These are phyloP conservation scores for Jaltomata sinuosa DNA, from an alignment of 257 asterid genomes.

Conservation along the genomic window DNA sequence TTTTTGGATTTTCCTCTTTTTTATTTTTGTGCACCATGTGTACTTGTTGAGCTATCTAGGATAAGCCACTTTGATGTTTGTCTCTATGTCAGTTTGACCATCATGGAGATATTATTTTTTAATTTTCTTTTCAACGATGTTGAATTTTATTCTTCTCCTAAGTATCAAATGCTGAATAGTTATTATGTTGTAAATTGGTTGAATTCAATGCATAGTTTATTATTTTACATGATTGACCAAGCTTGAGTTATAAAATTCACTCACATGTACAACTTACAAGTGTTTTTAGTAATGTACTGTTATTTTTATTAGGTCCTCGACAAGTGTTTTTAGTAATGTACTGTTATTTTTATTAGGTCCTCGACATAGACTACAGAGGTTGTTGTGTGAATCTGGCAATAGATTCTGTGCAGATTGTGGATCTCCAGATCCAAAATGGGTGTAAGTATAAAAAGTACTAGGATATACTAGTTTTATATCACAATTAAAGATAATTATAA, in stretches of 20 bases:
- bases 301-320: constrained; percentile 37
- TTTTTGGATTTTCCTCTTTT: not conserved
- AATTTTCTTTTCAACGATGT: not conserved
- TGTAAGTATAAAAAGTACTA: constrained; percentile 39
- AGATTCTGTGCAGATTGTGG: constrained; percentile 87
- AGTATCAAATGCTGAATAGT: not conserved
- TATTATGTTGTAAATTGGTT: not conserved
- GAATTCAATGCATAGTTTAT: not conserved
- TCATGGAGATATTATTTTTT: not conserved
- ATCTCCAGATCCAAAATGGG: constrained; percentile 92
- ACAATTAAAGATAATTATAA: not conserved
- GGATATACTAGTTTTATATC: not conserved
- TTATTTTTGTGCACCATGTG: not conserved
- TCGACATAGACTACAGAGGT: constrained; percentile 48
- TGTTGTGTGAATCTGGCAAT: constrained; percentile 60
- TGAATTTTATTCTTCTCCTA: not conserved
- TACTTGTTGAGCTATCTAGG: not conserved
- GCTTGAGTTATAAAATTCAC: not conserved
- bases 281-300: not conserved
- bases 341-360: constrained; percentile 35
- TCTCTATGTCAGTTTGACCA: not conserved
- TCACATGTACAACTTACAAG: not conserved
- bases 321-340: not conserved
- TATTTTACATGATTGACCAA: not conserved
- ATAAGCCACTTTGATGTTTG: not conserved